phyloP scores from a whole-genome alignment of 1,284 basidiomycete species.

The Hymenochaete sp. region DNA sequence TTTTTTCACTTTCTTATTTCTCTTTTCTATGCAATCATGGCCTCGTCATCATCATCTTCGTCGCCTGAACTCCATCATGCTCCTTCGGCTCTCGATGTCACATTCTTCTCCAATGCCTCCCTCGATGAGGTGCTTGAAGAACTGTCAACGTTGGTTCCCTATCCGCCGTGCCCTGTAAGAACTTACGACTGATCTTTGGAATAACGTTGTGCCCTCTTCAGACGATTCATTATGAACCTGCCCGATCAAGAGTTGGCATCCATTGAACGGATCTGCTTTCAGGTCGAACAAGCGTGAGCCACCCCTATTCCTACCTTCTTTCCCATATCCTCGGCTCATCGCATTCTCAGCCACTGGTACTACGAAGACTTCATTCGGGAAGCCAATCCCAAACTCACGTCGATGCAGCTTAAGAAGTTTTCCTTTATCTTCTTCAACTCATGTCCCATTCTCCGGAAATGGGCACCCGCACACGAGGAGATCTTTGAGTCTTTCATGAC shows the following conservation, averaged over 20 bases:
- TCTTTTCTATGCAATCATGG: constrained; percentile 29
- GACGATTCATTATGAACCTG: constrained; percentile 95
- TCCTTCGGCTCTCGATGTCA: constrained; percentile 40
- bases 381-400: constrained; percentile 80
- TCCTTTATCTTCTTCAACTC: constrained; percentile 86
- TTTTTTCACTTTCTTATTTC: no score
- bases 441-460: constrained; percentile 73
- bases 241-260: constrained; percentile 89
- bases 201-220: constrained; percentile 26
- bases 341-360: constrained; percentile 83
- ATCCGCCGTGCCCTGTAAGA: constrained; percentile 13
- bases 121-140: constrained; percentile 83
- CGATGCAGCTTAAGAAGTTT: constrained; percentile 85
- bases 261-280: constrained; percentile 93
- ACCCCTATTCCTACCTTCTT: constrained; percentile 19
- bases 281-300: constrained; percentile 95
- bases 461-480: constrained; percentile 72
- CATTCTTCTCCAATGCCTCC: constrained; percentile 47
- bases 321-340: background rate
- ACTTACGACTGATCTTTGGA: constrained; percentile 16
- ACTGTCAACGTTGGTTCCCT: constrained; percentile 60
- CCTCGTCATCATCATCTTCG: constrained; percentile 51
- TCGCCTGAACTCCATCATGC: constrained; percentile 62
- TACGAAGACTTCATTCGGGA: constrained; percentile 98
- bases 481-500: constrained; percentile 81